Base-by-base conservation (phyloP, 805 yeast genomes). In the Priceomyces melissophilus region DNA sequence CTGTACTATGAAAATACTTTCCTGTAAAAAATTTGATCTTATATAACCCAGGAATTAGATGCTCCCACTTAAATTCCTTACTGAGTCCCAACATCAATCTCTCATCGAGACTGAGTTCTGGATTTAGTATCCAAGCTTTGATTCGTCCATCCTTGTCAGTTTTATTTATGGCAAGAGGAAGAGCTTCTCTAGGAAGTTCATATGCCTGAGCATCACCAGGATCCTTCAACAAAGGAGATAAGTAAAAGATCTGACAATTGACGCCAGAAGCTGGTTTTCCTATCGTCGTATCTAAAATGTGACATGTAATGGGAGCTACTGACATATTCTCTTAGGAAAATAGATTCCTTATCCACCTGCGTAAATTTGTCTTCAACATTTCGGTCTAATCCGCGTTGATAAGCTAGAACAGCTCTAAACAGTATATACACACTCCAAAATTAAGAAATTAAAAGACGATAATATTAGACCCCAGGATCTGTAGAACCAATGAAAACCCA, bases 121-220 rank as follows among this genome's bases (percentile, higher is more conserved):
- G 78, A 37, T 72, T 65, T 45, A 73, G 55, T 1, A 65, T 59
- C 96, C 97, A 90, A 3, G 69, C 57, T 29, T 78, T 67, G 25
- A 90, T 75, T 45, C 98, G 73, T 4, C 98, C 98, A 55, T 90
- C 97, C 3, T 54, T 41, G 57, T 90, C 82, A 5, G 97, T 90
- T 44, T 63, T 69, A 28, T 85, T 83, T 46, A 75, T 63, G 2
- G 89, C 95, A 52, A 89, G 75, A 3, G 82, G 81, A 40, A 46
- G 41, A 5, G 41, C 28, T 3, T 44, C 44, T 4, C 52, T 53
- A 23, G 57, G 52, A 11, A 39, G 17, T 16, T 58, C 65, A 41
- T 61, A 65, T 9, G 61, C 55, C 8, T 48, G 44, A 20, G 58
- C 69, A 13, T 52, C 55, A 7, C 46, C 44, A 7, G 61, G 59